phyloP scores from a whole-genome alignment of 2,329 filamentous ascomycete species.

The Hymenoscyphus occultus region DNA sequence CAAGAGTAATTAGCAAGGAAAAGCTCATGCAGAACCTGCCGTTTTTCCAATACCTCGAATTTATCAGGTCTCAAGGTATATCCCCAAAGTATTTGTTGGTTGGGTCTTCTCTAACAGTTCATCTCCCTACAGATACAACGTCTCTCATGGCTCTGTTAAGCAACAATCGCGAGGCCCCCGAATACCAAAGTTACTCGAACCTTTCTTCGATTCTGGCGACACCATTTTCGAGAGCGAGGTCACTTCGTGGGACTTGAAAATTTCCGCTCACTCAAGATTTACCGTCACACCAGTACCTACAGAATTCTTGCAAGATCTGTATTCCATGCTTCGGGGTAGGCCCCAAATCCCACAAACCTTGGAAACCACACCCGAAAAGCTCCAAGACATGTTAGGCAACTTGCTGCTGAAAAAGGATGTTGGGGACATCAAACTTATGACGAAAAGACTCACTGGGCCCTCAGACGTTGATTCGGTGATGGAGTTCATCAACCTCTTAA shows the following conservation, averaged over 20 bases:
- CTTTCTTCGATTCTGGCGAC: background rate
- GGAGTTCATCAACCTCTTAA: background rate
- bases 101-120: background rate
- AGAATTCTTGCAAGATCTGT: background rate
- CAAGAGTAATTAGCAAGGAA: background rate
- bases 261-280: background rate
- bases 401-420: background rate
- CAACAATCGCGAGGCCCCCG: background rate
- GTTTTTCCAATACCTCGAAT: background rate
- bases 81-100: background rate
- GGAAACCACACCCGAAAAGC: background rate
- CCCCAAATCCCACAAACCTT: background rate
- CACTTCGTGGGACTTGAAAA: background rate
- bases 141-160: background rate
- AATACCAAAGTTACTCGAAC: background rate
- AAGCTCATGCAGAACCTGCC: background rate
- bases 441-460: background rate
- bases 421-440: background rate
- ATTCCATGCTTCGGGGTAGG: background rate
- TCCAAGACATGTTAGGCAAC: background rate
- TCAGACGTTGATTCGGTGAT: background rate
- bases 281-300: background rate
- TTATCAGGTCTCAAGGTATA: background rate
- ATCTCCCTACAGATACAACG: background rate
- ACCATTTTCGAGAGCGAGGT: background rate